These are phyloP conservation scores for Mallotus nudiflorus DNA, from an alignment of 345 rosid genomes.

Conservation along the genomic window DNA sequence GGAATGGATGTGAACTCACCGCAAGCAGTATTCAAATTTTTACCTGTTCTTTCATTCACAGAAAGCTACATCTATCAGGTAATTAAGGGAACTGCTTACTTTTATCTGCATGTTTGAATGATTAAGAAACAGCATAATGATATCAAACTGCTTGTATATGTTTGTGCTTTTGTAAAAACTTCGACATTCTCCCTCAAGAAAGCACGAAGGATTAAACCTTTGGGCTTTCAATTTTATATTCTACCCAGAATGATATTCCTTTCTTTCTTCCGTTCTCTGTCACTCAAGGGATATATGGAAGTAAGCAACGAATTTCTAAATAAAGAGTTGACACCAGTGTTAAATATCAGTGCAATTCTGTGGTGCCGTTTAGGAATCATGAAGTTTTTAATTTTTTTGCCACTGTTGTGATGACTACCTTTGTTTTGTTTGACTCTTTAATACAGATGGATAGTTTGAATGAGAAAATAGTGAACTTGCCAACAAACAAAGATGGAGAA, in stretches of 20 bases:
- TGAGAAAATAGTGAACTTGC: conserved; percentile 56
- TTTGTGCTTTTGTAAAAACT: conserved; percentile 7
- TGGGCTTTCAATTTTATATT: conserved; percentile 2
- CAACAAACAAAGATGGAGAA: conserved; percentile 28
- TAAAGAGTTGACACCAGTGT: not conserved
- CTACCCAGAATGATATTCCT: not conserved
- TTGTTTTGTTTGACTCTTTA: not conserved
- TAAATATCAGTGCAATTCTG: not conserved
- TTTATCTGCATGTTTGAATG: not conserved
- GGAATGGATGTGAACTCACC: conserved; percentile 62
- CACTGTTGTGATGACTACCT: not conserved
- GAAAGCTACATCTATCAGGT: conserved; percentile 94
- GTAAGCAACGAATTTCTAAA: not conserved
- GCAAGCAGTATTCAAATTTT: conserved; percentile 52
- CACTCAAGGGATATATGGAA: not conserved
- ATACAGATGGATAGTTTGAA: conserved; percentile 82
- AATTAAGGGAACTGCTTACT: conserved; percentile 9
- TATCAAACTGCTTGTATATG: conserved; percentile 4
- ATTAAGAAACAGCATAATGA: not conserved
- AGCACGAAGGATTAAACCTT: not conserved
- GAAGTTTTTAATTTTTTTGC: conserved; percentile 1
- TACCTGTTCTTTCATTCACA: conserved; percentile 74
- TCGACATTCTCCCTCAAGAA: not conserved
- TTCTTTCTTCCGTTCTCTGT: not conserved
- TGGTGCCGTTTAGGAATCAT: not conserved